Evolutionary conservation across 2,329 filamentous ascomycete genomes (phyloP).

Genomic region (Lasiodiplodia citricola): DNA sequence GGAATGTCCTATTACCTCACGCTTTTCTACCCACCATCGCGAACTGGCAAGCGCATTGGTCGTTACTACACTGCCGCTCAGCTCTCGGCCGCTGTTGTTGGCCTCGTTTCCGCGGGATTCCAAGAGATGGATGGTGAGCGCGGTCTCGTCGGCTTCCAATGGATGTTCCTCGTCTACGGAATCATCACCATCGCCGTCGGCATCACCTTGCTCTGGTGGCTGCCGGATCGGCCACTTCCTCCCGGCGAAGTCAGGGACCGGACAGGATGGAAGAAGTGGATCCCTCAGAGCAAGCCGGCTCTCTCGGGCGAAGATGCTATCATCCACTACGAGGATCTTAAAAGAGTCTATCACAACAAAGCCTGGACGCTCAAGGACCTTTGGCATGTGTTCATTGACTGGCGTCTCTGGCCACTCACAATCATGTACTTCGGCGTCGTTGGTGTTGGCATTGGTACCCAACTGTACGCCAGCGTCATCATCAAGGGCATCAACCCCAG

Average conservation of each 20-base stretch:
- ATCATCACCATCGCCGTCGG: constrained; percentile 75
- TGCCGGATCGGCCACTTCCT: constrained; percentile 79
- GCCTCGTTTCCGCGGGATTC: constrained; percentile 87
- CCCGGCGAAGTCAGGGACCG: constrained; percentile 64
- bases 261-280: constrained; percentile 63
- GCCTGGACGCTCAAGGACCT: constrained; percentile 78
- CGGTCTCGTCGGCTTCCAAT: constrained; percentile 81
- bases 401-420: constrained; percentile 84
- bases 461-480: constrained; percentile 86
- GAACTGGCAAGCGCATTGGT: constrained; percentile 86
- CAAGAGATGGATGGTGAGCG: constrained; percentile 83
- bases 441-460: constrained; percentile 87
- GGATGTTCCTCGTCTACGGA: constrained; percentile 93
- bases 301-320: constrained; percentile 77
- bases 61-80: constrained; percentile 89
- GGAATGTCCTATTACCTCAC: constrained; percentile 94
- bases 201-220: constrained; percentile 81
- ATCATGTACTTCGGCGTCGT: constrained; percentile 97
- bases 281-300: constrained; percentile 73
- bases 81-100: constrained; percentile 86
- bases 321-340: constrained; percentile 83
- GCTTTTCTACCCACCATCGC: constrained; percentile 86
- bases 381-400: constrained; percentile 74
- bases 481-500: constrained; percentile 77
- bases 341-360: constrained; percentile 76